These are phyloP conservation scores for Malassezia obtusa DNA, from an alignment of 1,284 basidiomycete genomes.

Conservation along the genomic window DNA sequence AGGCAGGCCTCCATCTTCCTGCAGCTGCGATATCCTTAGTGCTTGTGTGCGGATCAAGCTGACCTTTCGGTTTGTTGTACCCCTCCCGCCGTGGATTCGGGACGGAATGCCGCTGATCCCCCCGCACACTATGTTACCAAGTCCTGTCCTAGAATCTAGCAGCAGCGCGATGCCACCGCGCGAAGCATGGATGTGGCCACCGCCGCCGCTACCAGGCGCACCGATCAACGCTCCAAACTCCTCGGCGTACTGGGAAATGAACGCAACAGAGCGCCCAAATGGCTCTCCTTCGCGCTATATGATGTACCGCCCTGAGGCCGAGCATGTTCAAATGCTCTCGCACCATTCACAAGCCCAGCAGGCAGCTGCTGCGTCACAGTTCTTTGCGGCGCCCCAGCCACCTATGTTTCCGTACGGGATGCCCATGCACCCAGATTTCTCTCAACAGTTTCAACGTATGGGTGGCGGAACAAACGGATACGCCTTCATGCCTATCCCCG, in stretches of 20 bases:
- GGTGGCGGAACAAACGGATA: background rate
- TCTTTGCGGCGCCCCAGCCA: background rate
- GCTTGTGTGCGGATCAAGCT: background rate
- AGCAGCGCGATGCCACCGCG: background rate
- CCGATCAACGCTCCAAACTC: background rate
- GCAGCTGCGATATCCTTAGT: background rate
- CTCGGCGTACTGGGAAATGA: slow-evolving; percentile 12
- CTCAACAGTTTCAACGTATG: slow-evolving; percentile 2
- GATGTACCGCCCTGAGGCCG: slow-evolving; percentile 12
- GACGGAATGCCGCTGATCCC: background rate
- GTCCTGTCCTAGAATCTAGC: background rate
- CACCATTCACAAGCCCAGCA: background rate
- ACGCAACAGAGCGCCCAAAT: background rate
- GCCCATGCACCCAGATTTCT: slow-evolving; percentile 12
- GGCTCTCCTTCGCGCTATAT: slow-evolving; percentile 12
- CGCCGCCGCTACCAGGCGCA: background rate
- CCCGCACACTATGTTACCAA: background rate
- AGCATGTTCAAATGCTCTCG: background rate
- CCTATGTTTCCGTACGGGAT: slow-evolving; percentile 3
- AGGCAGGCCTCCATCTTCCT: background rate
- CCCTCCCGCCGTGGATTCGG: background rate
- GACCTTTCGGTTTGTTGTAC: background rate
- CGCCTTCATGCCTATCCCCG: background rate
- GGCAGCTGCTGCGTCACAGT: background rate
- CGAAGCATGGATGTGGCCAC: background rate